Evolutionary conservation across 2,329 filamentous ascomycete genomes (phyloP), one percentile per base, ranked within the genome.

Genomic region (Geosmithia putterillii): DNA sequence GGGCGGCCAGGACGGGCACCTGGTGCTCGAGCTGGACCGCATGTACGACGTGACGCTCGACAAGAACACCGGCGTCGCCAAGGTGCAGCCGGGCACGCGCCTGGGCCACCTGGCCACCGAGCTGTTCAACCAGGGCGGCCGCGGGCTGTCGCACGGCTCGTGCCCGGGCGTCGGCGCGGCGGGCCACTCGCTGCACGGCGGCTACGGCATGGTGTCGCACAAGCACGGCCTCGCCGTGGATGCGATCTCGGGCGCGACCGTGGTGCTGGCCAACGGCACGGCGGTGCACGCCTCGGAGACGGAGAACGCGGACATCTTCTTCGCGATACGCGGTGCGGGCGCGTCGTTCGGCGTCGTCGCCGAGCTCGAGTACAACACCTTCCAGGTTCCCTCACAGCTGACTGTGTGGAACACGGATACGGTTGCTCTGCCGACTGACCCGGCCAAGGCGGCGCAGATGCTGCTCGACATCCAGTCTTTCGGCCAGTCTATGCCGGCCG

Each of bases 161-260:
- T 74, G 81, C 10, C 73, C 73, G 34, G 73, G 80, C 48, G 81
- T 76, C 1, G 77, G 78, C 6, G 71, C 81, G 5, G 76, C 73
- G 2, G 78, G 74, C 0, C 58, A 81, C 14, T 68, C 70, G 0
- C 54, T 79, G 1, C 74, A 74, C 1, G 76, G 76, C 19, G 76
- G 76, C 1, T 76, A 74, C 51, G 75, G 78, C 2, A 69, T 71
- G 56, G 58, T 81, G 15, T 69, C 65, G 20, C 71, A 73, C 1
- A 59, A 61, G 22, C 61, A 75, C 42, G 79, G 79, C 0, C 61
- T 81, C 8, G 51, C 61, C 3, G 55, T 66, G 9, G 69, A 72
- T 46, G 57, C 59, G 17, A 52, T 72, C 3, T 17, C 67, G 5
- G 59, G 58, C 0, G 59, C 56, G 3, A 52, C 62, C 35, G 54